Conservation (phyloP, 108 stramenopile genomes). For the Cyclostephanos tholiformis region DNA sequence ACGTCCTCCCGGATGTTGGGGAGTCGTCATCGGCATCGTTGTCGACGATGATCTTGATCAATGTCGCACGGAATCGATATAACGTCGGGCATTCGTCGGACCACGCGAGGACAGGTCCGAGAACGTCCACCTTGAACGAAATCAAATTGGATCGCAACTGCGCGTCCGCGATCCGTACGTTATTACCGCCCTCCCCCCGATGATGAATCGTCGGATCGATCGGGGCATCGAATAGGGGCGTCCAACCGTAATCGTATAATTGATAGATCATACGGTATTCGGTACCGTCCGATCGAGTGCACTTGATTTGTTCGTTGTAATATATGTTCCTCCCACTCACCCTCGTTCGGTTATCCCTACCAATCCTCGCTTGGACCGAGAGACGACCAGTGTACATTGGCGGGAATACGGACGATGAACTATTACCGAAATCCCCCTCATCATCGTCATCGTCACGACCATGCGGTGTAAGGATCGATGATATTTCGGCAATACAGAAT, state of each 20-base stretch:
- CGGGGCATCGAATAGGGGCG: constrained; percentile 26
- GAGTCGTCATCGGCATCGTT: background rate
- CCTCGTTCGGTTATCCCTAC: constrained; percentile 15
- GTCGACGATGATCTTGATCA: constrained; percentile 1
- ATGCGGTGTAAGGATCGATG: constrained; percentile 15
- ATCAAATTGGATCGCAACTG: constrained; percentile 28
- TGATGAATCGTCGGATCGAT: constrained; percentile 21
- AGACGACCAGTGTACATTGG: constrained; percentile 18
- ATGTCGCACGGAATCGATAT: constrained; percentile 31
- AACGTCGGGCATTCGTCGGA: constrained; percentile 37
- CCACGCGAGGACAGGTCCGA: constrained; percentile 23
- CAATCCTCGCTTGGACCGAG: constrained; percentile 25
- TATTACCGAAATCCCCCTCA: too few relatives aligned
- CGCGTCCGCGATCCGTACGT: constrained; percentile 14
- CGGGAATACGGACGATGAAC: background rate
- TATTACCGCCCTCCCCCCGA: background rate
- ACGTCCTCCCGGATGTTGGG: too few relatives aligned
- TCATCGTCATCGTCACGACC: constrained; percentile 1
- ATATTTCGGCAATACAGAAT: constrained; percentile 55
- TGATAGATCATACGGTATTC: constrained; percentile 43
- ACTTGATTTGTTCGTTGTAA: constrained; percentile 57
- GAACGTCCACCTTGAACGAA: constrained; percentile 32
- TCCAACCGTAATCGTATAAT: constrained; percentile 19
- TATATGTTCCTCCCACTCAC: constrained; percentile 53
- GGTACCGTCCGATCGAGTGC: constrained; percentile 37